These are phyloP conservation scores for Globisporangium solare DNA, from an alignment of 352 stramenopile genomes.

Conservation along the genomic window DNA sequence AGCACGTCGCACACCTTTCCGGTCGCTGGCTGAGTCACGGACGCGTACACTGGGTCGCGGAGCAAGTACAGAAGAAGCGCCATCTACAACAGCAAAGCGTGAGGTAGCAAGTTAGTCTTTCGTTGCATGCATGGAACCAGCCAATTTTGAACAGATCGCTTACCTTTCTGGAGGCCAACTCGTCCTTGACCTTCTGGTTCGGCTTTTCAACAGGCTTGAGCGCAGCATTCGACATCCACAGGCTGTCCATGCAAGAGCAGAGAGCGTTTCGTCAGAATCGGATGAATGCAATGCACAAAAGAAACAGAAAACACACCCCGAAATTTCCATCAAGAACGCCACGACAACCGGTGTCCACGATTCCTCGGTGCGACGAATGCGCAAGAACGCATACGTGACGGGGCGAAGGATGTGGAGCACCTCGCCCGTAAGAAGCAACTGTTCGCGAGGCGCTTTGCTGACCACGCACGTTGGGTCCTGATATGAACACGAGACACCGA, in stretches of 20 bases:
- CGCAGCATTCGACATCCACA: conserved; percentile 49
- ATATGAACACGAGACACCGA: background rate
- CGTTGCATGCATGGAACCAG: too few relatives aligned
- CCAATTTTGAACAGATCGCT: background rate
- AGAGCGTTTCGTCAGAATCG: too few relatives aligned
- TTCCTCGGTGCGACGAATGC: conserved; percentile 41
- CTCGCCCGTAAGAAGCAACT: conserved; percentile 58
- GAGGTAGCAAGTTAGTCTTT: background rate
- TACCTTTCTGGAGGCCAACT: conserved; percentile 65
- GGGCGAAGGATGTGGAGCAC: conserved; percentile 75
- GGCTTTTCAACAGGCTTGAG: conserved; percentile 30
- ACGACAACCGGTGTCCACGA: conserved; percentile 60
- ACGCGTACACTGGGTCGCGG: conserved; percentile 68
- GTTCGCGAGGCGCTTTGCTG: conserved; percentile 26
- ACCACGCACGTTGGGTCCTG: conserved; percentile 51
- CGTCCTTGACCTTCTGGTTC: conserved; percentile 43
- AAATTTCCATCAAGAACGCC: conserved; percentile 54
- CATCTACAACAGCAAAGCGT: conserved; percentile 43
- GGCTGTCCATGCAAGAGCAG: conserved; percentile 16
- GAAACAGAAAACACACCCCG: conserved; percentile 31
- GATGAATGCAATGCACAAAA: background rate
- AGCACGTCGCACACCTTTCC: conserved; percentile 57
- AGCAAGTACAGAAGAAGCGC: conserved; percentile 80
- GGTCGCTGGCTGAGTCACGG: conserved; percentile 58
- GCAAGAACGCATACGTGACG: conserved; percentile 65